A percentile compares a stretch with the other conserved stretches of the same genome.
phyloP scores from a whole-genome alignment of 1,284 basidiomycete species.

The Cutaneotrichosporon cutaneum region DNA sequence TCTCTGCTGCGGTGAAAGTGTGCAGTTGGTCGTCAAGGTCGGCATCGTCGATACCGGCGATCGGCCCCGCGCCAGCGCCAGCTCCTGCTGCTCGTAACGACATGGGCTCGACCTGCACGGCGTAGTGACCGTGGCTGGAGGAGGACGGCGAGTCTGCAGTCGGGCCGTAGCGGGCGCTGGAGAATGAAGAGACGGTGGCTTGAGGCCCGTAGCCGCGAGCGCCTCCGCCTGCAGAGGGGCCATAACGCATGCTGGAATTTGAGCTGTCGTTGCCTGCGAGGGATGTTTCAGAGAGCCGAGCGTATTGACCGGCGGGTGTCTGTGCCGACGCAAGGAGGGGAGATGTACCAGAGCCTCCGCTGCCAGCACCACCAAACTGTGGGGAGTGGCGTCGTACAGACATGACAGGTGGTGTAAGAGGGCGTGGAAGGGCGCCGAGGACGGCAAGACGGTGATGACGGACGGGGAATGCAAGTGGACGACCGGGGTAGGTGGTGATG shows the following conservation, averaged over 20 bases:
- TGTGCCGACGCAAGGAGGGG: constrained; percentile 38
- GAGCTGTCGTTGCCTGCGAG: background rate
- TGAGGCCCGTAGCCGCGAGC: background rate
- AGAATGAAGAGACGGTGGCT: background rate
- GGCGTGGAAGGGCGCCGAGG: background rate
- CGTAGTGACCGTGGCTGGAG: constrained; percentile 5
- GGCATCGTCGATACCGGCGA: constrained; percentile 36
- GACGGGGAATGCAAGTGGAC: background rate
- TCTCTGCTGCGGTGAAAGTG: constrained; percentile 52
- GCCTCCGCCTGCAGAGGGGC: constrained; percentile 10
- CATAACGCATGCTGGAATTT: constrained; percentile 14
- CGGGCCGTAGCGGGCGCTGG: constrained; percentile 13
- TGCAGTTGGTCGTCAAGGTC: constrained; percentile 61
- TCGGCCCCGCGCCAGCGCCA: background rate
- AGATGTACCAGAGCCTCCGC: constrained; percentile 8
- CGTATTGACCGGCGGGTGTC: constrained; percentile 31
- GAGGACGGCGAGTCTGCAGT: constrained; percentile 3
- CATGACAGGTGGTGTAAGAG: background rate
- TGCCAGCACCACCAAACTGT: constrained; percentile 10
- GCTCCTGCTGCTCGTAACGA: background rate
- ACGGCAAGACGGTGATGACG: background rate
- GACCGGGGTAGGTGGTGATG: background rate
- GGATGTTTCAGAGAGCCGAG: constrained; percentile 35
- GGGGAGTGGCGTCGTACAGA: constrained; percentile 1
- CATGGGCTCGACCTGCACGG: background rate